These are phyloP conservation scores for Simmondsia chinensis DNA, from an alignment of 148 eudicot species.

Conservation along the genomic window DNA sequence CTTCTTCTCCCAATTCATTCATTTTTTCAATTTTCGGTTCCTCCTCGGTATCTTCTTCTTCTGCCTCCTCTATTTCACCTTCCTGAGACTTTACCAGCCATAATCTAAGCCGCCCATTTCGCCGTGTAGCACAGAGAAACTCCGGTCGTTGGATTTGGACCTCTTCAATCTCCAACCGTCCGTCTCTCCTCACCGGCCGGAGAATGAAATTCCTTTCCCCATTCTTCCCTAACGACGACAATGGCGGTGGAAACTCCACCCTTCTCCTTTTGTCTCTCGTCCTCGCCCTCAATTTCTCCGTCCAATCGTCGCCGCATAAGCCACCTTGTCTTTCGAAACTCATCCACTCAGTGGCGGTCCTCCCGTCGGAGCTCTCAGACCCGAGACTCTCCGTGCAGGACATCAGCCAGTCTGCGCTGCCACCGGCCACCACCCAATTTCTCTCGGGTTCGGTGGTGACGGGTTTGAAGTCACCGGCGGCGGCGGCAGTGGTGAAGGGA, in stretches of 20 bases:
- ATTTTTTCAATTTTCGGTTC: too few species aligned
- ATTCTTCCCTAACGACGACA: slow-evolving; percentile 30
- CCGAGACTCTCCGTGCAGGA: slow-evolving; percentile 70
- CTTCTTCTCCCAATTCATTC: too few species aligned
- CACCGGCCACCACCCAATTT: too few species aligned
- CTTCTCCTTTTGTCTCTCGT: slow-evolving; percentile 1
- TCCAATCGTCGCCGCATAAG: too few species aligned
- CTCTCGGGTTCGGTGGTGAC: too few species aligned
- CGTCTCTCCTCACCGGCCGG: slow-evolving; percentile 34
- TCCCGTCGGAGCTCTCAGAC: slow-evolving; percentile 53
- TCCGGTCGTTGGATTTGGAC: slow-evolving; percentile 33
- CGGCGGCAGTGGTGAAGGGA: too few species aligned
- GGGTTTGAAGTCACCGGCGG: too few species aligned
- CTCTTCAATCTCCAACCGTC: slow-evolving; percentile 35
- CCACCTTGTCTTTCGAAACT: slow-evolving; percentile 14
- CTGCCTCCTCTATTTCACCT: slow-evolving; percentile 1
- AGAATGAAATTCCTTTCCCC: slow-evolving; percentile 36
- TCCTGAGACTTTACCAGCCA: slow-evolving; percentile 17
- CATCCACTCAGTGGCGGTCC: too few species aligned
- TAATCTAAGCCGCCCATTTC: slow-evolving; percentile 50
- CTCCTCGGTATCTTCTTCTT: background rate
- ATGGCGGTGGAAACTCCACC: slow-evolving; percentile 44
- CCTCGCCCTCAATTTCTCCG: background rate
- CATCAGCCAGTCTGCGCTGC: too few species aligned
- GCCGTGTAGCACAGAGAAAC: slow-evolving; percentile 32